A percentile compares a stretch with the other conserved stretches of the same genome.
Evolutionary conservation across 805 yeast species (phyloP).

Genomic region (Pichia kluyveri): DNA sequence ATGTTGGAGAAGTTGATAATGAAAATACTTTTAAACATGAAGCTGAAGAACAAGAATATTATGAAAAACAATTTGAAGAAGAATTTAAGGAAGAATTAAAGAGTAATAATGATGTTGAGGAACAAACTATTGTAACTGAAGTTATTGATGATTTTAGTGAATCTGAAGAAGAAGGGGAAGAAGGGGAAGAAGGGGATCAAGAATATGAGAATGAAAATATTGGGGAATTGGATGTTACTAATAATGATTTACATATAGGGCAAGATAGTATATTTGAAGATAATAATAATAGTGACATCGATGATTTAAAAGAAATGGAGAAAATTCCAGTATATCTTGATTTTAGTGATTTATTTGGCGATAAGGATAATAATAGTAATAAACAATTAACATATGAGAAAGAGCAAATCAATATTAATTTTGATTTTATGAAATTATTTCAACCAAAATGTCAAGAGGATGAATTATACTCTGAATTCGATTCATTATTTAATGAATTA

Average conservation of each 20-base stretch:
- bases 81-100: background rate
- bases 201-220: background rate
- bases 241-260: too few relatives aligned
- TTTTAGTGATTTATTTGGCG: constrained; percentile 11
- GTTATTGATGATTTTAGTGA: constrained; percentile 3
- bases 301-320: background rate
- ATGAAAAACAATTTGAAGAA: background rate
- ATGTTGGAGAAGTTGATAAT: background rate
- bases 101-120: too few relatives aligned
- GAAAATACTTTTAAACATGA: background rate
- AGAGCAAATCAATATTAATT: constrained; percentile 1
- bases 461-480: constrained; percentile 16
- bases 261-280: too few relatives aligned
- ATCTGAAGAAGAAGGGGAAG: background rate
- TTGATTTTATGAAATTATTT: constrained; percentile 19
- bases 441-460: constrained; percentile 17
- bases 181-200: background rate
- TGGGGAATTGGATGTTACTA: background rate
- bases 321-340: constrained; percentile 22
- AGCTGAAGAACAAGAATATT: background rate
- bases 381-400: background rate
- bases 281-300: too few relatives aligned
- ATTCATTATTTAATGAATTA: constrained; percentile 13
- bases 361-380: background rate
- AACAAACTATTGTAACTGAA: background rate